Base-by-base conservation (phyloP, 1,284 basidiomycete genomes). In the Rhodotorula sp. region DNA sequence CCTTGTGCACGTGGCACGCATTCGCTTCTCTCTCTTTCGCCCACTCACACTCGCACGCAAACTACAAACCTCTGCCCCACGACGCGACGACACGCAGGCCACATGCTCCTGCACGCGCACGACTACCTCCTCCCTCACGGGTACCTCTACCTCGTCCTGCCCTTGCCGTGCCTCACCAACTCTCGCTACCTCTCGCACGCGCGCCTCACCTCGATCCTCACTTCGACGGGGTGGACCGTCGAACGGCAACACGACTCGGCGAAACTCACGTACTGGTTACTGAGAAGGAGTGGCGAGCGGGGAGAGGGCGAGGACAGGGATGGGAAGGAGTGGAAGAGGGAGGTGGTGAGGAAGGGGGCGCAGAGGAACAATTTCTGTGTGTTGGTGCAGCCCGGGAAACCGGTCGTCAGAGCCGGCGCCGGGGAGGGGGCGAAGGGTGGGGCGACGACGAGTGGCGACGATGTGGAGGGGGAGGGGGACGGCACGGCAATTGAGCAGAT, bases 331-430 rank as follows among this genome's bases (percentile, higher is more conserved):
- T 82, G 79, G 76, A 79, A 79, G 56, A 79, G 80, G 68, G 77
- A 78, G 55, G 78, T 81, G 56, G 69, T 81, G 47, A 62, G 79
- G 31, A 64, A 66, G 0, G 82, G 82, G 15, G 74, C 75, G n/a
- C 68, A 76, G n/a, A 71, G 78, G 62, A 82, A 82, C 72, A 83
- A 82, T 70, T 82, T 82, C 71, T 79, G 78, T 54, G 80, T 81
- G 50, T 72, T 71, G 23, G 57, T 23, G 34, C 23, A 31, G 64
- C 47, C 38, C 16, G 47, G 23, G 31, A 45, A 60, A 43, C 23
- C 28, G 50, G 49, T 28, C 3, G 26, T 19, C 5, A 26, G n/a
- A 19, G 55, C 4, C 21, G n/a, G n/a, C n/a, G n/a, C n/a, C n/a
- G n/a, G n/a, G n/a, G n/a, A n/a, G n/a, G n/a, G n/a, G n/a, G n/a